Percentiles rank a stretch among this genome's conserved stretches.
Evolutionary conservation across 495 filamentous ascomycete species (phyloP).

Genomic region (Friedmanniomyces simplex): DNA sequence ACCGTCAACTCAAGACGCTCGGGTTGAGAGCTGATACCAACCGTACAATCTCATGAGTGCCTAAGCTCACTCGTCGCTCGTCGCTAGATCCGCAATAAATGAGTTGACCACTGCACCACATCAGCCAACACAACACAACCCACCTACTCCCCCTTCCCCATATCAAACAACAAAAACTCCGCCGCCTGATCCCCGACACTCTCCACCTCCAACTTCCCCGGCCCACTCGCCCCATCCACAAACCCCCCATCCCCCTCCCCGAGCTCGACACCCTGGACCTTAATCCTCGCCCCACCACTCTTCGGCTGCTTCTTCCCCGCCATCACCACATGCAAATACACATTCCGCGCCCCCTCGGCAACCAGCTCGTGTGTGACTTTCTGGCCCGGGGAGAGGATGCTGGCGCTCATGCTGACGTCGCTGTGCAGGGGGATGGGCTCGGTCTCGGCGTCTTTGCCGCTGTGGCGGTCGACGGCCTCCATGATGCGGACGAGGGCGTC

Average conservation of each 20-base stretch:
- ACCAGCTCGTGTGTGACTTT: slow-evolving; percentile 42
- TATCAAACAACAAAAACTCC: slow-evolving; percentile 35
- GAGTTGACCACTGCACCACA: background rate
- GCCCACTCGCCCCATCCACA: slow-evolving; percentile 34
- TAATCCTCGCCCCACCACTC: slow-evolving; percentile 55
- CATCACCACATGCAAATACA: slow-evolving; percentile 70
- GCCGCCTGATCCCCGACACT: slow-evolving; percentile 30
- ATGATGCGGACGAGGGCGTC: slow-evolving; percentile 58
- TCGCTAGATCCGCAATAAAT: too few species aligned
- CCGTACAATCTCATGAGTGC: too few species aligned
- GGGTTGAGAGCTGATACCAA: too few species aligned
- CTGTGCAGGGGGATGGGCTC: slow-evolving; percentile 69
- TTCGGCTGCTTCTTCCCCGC: slow-evolving; percentile 39
- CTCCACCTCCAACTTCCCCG: slow-evolving; percentile 28
- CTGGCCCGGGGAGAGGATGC: slow-evolving; percentile 41
- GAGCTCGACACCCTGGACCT: slow-evolving; percentile 51
- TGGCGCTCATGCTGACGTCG: slow-evolving; percentile 66
- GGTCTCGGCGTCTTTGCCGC: slow-evolving; percentile 44
- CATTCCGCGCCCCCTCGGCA: slow-evolving; percentile 54
- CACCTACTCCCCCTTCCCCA: slow-evolving; percentile 19
- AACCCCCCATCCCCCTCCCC: slow-evolving; percentile 68
- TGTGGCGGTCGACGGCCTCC: slow-evolving; percentile 55
- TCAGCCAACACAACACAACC: background rate
- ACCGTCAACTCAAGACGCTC: too few species aligned
- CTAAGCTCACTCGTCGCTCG: too few species aligned